A percentile compares a stretch with the other conserved stretches of the same genome.
Conservation (phyloP, 805 yeast species). For the Phaffomyces thermotolerans region DNA sequence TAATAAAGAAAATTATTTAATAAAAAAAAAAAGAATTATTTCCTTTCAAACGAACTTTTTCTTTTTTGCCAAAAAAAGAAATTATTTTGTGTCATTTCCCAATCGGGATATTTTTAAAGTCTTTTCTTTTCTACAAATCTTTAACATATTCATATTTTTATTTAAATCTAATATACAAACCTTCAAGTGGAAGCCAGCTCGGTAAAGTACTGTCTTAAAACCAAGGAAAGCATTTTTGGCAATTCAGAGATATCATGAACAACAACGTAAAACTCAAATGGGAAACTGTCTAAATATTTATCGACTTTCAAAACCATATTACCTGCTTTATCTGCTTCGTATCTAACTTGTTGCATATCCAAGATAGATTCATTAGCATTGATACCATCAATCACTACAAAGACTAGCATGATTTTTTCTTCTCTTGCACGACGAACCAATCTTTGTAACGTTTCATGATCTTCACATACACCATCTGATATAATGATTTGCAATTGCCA, state of each 20-base stretch:
- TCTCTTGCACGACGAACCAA: conserved; percentile 90
- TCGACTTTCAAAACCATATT: conserved; percentile 66
- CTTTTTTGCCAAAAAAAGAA: not conserved
- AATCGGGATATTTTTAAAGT: not conserved
- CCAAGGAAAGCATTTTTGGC: conserved; percentile 85
- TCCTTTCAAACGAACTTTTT: not conserved
- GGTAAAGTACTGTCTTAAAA: conserved; percentile 85
- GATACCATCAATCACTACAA: conserved; percentile 89
- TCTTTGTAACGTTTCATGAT: conserved; percentile 74
- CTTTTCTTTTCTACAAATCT: no score
- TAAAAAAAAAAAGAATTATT: not conserved
- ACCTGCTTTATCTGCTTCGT: conserved; percentile 65
- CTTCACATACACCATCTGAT: conserved; percentile 97
- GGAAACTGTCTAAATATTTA: conserved; percentile 86
- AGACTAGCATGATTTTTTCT: conserved; percentile 87
- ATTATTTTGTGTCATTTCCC: conserved; percentile 1
- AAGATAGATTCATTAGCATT: conserved; percentile 77
- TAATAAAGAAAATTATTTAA: no score
- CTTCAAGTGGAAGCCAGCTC: conserved; percentile 42
- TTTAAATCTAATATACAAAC: conserved; percentile 7
- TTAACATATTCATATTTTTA: not conserved
- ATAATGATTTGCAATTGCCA: conserved; percentile 93
- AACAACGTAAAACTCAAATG: conserved; percentile 94
- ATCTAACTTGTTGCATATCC: conserved; percentile 91
- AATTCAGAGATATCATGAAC: conserved; percentile 83